These are phyloP conservation scores for sunflower (Helianthus annuus) DNA, from an alignment of 129 eudicot genomes.

Conservation along the genomic window DNA sequence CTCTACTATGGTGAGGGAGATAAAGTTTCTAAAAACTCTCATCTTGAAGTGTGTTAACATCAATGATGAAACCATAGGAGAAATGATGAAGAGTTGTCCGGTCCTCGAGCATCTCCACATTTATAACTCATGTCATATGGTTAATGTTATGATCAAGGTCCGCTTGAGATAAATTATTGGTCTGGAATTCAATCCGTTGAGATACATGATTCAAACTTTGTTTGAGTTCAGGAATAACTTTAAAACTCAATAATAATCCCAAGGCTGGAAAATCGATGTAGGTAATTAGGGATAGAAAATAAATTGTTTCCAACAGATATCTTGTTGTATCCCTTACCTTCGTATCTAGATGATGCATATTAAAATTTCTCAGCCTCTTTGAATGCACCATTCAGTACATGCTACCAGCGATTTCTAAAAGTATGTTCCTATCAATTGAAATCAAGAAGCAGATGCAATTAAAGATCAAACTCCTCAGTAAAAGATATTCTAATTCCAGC, in stretches of 20 bases:
- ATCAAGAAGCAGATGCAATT: no score
- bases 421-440: no score
- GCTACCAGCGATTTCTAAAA: no score
- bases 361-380: no score
- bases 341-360: neutral
- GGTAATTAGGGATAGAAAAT: slow-evolving; percentile 30
- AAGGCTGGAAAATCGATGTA: slow-evolving; percentile 33
- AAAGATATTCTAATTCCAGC: no score
- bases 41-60: slow-evolving; percentile 44
- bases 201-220: slow-evolving; percentile 36
- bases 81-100: slow-evolving; percentile 24
- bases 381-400: no score
- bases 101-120: slow-evolving; percentile 31
- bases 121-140: slow-evolving; percentile 27
- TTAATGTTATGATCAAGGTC: slow-evolving; percentile 34
- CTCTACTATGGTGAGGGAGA: neutral
- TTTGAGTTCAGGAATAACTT: slow-evolving; percentile 28
- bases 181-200: slow-evolving; percentile 25
- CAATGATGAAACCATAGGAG: slow-evolving; percentile 38
- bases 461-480: no score
- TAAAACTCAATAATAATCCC: slow-evolving; percentile 43
- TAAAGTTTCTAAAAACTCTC: slow-evolving; percentile 34
- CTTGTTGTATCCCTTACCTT: slow-evolving; percentile 33
- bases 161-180: slow-evolving; percentile 36
- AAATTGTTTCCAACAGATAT: slow-evolving; percentile 39